Percentiles rank a stretch among this genome's conserved stretches.
Conservation (phyloP, 1,284 basidiomycete genomes). For the Dichomitus squalens region DNA sequence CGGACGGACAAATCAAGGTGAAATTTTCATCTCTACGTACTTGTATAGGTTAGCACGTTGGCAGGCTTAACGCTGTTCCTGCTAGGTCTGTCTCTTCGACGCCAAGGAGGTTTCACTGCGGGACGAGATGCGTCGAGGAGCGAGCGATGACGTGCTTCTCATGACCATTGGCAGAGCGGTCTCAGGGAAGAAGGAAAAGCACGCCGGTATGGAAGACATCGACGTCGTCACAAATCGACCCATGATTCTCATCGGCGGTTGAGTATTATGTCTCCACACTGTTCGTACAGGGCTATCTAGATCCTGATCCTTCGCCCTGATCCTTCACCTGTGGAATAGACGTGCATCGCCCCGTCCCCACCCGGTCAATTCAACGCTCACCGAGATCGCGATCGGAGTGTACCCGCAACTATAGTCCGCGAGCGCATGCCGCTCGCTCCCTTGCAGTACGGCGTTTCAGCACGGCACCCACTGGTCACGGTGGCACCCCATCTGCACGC, state of each 20-base stretch:
- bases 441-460: constrained; percentile 23
- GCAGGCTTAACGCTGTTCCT: neutral
- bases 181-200: constrained; percentile 78
- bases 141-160: constrained; percentile 66
- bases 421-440: constrained; percentile 9
- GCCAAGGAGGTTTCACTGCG: constrained; percentile 83
- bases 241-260: constrained; percentile 92
- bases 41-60: neutral
- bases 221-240: constrained; percentile 78
- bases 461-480: constrained; percentile 12
- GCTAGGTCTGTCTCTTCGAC: constrained; percentile 87
- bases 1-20: constrained; percentile 90
- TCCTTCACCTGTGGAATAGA: constrained; percentile 16
- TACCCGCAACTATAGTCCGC: neutral
- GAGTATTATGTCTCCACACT: constrained; percentile 44
- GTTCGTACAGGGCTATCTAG: constrained; percentile 29
- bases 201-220: constrained; percentile 82
- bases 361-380: constrained; percentile 20
- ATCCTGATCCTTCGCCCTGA: constrained; percentile 21
- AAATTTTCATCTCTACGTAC: constrained; percentile 8
- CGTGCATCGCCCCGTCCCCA: constrained; percentile 15
- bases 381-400: constrained; percentile 9
- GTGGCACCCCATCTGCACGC: constrained; percentile 20
- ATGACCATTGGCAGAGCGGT: constrained; percentile 69
- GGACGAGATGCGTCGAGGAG: constrained; percentile 69